These are phyloP conservation scores for Didymella arachidicola DNA, from an alignment of 2,329 filamentous ascomycete species.

Conservation along the genomic window DNA sequence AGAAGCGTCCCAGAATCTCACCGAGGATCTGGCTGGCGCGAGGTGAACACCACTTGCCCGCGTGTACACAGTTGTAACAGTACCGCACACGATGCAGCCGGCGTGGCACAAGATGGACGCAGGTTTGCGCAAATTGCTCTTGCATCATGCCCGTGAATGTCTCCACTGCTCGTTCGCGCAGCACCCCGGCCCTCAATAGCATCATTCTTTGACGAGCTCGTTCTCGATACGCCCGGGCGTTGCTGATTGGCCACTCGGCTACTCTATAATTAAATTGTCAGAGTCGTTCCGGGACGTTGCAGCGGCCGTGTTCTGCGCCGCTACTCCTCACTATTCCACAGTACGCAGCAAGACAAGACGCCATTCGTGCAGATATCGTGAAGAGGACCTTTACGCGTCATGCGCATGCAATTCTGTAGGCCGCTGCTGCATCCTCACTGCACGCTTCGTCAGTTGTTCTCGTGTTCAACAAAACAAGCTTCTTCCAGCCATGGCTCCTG, in stretches of 20 bases:
- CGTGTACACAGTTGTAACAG: no score
- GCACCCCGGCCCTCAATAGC: constrained; percentile 7
- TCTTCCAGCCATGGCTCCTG: constrained; percentile 3
- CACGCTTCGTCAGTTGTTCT: constrained; percentile 5
- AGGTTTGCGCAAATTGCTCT: constrained; percentile 14
- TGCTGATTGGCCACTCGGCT: constrained; percentile 12
- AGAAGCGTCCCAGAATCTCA: neutral
- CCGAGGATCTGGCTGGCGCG: neutral
- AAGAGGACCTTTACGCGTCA: neutral
- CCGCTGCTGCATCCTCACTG: constrained; percentile 3
- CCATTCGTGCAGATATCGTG: neutral
- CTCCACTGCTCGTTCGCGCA: constrained; percentile 14
- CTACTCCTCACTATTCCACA: constrained; percentile 7
- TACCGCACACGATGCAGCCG: constrained; percentile 7
- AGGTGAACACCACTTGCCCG: constrained; percentile 4
- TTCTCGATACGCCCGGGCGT: constrained; percentile 12
- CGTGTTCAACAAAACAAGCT: constrained; percentile 13
- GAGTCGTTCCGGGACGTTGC: constrained; percentile 13
- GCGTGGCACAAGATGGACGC: constrained; percentile 19
- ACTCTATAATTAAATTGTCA: constrained; percentile 21
- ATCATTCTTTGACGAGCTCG: constrained; percentile 11
- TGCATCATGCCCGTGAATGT: constrained; percentile 21
- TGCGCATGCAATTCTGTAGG: neutral
- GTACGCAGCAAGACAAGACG: constrained; percentile 1
- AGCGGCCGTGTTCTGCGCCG: constrained; percentile 13